A percentile compares a stretch with the other conserved stretches of the same genome.
Evolutionary conservation across 2,329 filamentous ascomycete genomes (phyloP).

Genomic region (Penicillium sp.): DNA sequence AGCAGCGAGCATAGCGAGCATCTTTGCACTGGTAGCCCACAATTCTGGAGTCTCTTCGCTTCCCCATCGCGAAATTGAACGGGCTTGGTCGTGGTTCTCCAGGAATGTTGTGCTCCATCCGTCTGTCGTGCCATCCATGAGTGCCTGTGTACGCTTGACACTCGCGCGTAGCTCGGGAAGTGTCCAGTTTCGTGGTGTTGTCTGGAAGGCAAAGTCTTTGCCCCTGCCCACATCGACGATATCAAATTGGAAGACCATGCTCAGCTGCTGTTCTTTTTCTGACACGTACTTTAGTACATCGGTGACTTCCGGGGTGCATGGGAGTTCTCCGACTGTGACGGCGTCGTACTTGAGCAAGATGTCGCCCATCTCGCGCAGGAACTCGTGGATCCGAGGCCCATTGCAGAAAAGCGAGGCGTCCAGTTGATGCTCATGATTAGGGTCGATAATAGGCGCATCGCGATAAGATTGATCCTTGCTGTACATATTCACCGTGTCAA

Average conservation of each 20-base stretch:
- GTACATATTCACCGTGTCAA: constrained; percentile 69
- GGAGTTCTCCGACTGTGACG: constrained; percentile 72
- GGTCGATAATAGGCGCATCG: constrained; percentile 58
- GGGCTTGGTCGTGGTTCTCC: constrained; percentile 64
- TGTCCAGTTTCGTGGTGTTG: constrained; percentile 45
- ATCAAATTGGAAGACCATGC: constrained; percentile 64
- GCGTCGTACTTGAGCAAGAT: constrained; percentile 62
- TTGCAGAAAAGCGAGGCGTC: constrained; percentile 63
- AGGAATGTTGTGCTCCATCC: constrained; percentile 62
- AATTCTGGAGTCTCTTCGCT: constrained; percentile 51
- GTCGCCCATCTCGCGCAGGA: constrained; percentile 64
- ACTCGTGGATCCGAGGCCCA: constrained; percentile 69
- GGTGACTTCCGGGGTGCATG: constrained; percentile 59
- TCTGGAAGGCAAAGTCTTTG: constrained; percentile 48
- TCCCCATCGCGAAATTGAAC: constrained; percentile 56
- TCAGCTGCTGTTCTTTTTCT: constrained; percentile 59
- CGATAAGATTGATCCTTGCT: constrained; percentile 49
- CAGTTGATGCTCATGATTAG: constrained; percentile 49
- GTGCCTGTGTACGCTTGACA: constrained; percentile 52
- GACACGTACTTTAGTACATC: constrained; percentile 63
- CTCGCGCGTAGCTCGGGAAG: constrained; percentile 52
- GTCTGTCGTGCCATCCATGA: constrained; percentile 47
- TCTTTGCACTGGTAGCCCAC: constrained; percentile 51
- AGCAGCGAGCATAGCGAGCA: constrained; percentile 53
- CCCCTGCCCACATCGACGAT: constrained; percentile 58